Base-by-base conservation (phyloP, 2,329 filamentous ascomycete species). In the Endoconidiophora polonica region DNA sequence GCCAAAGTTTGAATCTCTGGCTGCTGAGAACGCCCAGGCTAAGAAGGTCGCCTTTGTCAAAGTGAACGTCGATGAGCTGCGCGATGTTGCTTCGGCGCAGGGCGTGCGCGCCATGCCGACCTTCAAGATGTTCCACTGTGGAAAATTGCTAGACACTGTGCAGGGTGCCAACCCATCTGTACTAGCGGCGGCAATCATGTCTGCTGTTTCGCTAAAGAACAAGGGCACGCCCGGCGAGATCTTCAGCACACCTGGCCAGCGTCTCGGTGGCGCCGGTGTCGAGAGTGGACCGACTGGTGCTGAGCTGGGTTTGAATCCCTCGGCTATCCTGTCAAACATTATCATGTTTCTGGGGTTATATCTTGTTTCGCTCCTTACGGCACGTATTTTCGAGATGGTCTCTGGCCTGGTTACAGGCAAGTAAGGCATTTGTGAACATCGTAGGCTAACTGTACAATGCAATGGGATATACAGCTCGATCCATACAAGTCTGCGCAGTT, bases 51-150 rank as follows among this genome's bases (percentile, higher is more conserved):
- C 85, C 44, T 98, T 96, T 63, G 80, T 79, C 61, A 96, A 94
- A 68, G 78, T 96, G 69, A 82, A 96, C 69, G 86, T 88, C 60
- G 88, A 95, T 61, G 71, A 73, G 57, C 86, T 94, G 64, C 73
- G 79, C 57, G 77, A 82, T 52, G 80, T 96, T 56, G 77, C 87
- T 10, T 73, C 79, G 59, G 72, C 79, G 57, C 86, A 94, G 68
- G 75, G 77, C 58, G 81, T 96, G 61, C 78, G 79, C 59, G 86
- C 86, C 56, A 88, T 94, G 79, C 91, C 91, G 4, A 96, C 91
- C 48, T 96, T 98, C 67, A 76, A 95, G 63, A 79, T 96, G 65
- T 88, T 86, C 72, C 82, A 85, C 67, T 78, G 77, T 61, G 81
- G 81, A 58, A 70, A 74, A 56, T 77, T 81, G 59, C 73, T 84